Evolutionary conservation across 2,329 filamentous ascomycete species (phyloP), one percentile per base, ranked within the genome.

Genomic region (Parasarocladium wereldwijsianum): DNA sequence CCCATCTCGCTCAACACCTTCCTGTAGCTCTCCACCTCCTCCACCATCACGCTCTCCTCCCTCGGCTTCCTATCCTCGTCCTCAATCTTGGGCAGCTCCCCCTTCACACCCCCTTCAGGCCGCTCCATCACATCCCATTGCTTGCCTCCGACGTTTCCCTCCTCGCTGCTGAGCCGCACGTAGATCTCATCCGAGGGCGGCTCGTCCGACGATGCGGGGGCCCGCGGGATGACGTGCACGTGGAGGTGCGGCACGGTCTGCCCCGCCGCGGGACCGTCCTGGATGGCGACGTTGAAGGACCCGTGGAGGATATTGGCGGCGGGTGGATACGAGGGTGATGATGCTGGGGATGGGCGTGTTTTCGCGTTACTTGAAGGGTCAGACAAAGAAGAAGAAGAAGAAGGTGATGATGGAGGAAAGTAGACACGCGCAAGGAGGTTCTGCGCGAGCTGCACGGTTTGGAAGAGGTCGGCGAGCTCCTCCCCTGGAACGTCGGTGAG

Each of bases 201-300:
- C 48, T 50, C 64, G 47, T 73, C 64, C n/a, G n/a, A n/a, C n/a
- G n/a, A n/a, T 22, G 74, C 66, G 34, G 57, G 60, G 34, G 60
- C 60, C 20, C 86, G 62, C 13, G 86, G 86, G 32, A 94, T 87
- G 28, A 94, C 70, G 57, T 98, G 90, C 16, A 85, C 80, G 56
- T 98, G 90, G 10, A 94, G 74, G 56, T 98, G 90, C 7, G 83
- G 66, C 25, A 98, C 87, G 34, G 84, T 93, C 66, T 98, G 90
- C 0, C 90, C 90, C 1, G 90, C 84, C 35, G 85, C 83, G 18
- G 64, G 60, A 13, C 90, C 90, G 52, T 98, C 90, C 52, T 98
- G 90, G n/a, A 98, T 69, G 0, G 87, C 86, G 29, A 98, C 76
- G 48, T 93, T 96, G 57, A 96, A 78, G 35, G 82, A 80, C 8